Percentiles rank a stretch among this genome's conserved stretches.
Evolutionary conservation across 805 yeast species (phyloP).

Genomic region (Spathaspora gorwiae): DNA sequence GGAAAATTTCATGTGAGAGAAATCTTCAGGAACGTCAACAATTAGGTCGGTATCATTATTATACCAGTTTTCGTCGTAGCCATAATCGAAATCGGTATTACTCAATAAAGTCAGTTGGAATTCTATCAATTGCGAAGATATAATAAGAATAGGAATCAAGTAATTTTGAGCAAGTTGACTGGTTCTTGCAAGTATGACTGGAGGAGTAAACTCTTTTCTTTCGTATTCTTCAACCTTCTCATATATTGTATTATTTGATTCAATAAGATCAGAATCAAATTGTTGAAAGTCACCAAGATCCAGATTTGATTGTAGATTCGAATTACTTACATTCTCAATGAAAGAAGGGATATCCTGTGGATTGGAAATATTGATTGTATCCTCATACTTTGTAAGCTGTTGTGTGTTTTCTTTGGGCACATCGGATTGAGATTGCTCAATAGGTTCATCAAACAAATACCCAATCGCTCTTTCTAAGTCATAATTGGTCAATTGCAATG

Average conservation of each 20-base stretch:
- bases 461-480: slow-evolving; percentile 25
- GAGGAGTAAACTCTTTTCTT: slow-evolving; percentile 6
- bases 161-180: slow-evolving; percentile 19
- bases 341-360: slow-evolving; percentile 29
- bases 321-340: neutral
- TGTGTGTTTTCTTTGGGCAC: slow-evolving; percentile 1
- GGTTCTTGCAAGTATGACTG: slow-evolving; percentile 14
- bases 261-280: neutral
- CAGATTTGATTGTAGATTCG: neutral
- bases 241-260: neutral
- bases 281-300: neutral
- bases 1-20: neutral
- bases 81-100: slow-evolving; percentile 10
- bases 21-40: slow-evolving; percentile 6
- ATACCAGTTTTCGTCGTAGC: slow-evolving; percentile 16
- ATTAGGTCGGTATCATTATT: slow-evolving; percentile 6
- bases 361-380: slow-evolving; percentile 23
- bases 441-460: slow-evolving; percentile 33
- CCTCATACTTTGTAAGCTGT: slow-evolving; percentile 8
- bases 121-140: slow-evolving; percentile 20
- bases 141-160: slow-evolving; percentile 24
- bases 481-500: slow-evolving; percentile 24
- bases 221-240: neutral
- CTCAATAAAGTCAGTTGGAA: slow-evolving; percentile 15
- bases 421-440: slow-evolving; percentile 7